phyloP scores from a whole-genome alignment of 352 stramenopile genomes.

The Globisporangium paddicum region DNA sequence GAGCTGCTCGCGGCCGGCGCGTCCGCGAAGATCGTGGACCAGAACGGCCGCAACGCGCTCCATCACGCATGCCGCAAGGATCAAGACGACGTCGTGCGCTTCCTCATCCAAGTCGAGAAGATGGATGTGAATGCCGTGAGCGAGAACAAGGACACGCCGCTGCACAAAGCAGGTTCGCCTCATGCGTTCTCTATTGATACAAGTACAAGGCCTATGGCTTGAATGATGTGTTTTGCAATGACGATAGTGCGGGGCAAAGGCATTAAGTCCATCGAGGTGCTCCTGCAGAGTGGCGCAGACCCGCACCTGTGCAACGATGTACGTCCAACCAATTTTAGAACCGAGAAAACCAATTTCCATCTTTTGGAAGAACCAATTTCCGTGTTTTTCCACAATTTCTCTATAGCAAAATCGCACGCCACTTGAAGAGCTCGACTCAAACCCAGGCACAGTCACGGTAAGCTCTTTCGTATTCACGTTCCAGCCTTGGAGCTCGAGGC shows the following conservation, averaged over 20 bases:
- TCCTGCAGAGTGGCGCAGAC: constrained; percentile 61
- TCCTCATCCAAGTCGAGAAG: constrained; percentile 34
- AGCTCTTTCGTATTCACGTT: not conserved
- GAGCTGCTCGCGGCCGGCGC: constrained; percentile 51
- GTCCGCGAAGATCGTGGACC: constrained; percentile 28
- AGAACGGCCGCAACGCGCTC: constrained; percentile 62
- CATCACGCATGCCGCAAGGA: constrained; percentile 78
- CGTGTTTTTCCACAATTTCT: not conserved
- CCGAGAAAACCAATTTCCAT: not conserved
- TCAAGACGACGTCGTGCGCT: constrained; percentile 55
- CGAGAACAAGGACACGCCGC: constrained; percentile 67
- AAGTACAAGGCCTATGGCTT: not conserved
- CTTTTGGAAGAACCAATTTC: not conserved
- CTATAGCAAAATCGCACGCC: constrained; percentile 60
- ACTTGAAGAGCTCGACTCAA: constrained; percentile 50
- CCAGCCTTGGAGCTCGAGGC: no score
- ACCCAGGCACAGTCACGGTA: constrained; percentile 27
- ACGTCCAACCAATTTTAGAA: not conserved
- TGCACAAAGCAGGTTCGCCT: constrained; percentile 70
- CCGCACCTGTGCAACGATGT: constrained; percentile 59
- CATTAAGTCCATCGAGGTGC: constrained; percentile 45
- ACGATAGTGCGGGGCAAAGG: constrained; percentile 37
- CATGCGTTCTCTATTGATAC: not conserved
- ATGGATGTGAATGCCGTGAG: constrained; percentile 58
- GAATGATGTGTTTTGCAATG: no score